Evolutionary conservation across 768 basidiomycete species (phyloP).

Genomic region (Agrocybe chaxingu): DNA sequence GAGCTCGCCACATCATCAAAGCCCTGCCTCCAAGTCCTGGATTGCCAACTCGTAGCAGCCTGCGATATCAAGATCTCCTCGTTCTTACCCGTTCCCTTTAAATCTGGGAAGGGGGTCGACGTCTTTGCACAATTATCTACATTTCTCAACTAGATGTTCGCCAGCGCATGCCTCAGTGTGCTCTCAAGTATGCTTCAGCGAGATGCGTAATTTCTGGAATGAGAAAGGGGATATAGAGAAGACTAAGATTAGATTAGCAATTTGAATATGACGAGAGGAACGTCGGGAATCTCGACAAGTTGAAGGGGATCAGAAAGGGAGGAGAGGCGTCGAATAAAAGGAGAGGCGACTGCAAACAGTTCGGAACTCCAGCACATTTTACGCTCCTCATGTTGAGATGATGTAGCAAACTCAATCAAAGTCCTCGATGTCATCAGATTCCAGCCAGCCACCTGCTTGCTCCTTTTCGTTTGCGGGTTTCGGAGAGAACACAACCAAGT

Average conservation of each 20-base stretch:
- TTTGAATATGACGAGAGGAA: too few relatives aligned
- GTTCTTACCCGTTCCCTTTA: constrained; percentile 5
- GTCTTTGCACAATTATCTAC: too few relatives aligned
- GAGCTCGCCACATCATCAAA: constrained; percentile 13
- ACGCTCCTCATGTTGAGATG: background rate
- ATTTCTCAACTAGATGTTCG: constrained; percentile 2
- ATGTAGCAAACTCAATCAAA: constrained; percentile 22
- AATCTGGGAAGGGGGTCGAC: constrained; percentile 9
- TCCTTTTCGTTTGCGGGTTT: constrained; percentile 7
- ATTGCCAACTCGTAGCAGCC: background rate
- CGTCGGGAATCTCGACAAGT: too few relatives aligned
- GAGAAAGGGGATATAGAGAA: background rate
- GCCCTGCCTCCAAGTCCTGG: constrained; percentile 12
- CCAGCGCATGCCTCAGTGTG: constrained; percentile 17
- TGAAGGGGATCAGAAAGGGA: too few relatives aligned
- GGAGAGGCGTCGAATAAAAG: too few relatives aligned
- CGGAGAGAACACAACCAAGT: constrained; percentile 4
- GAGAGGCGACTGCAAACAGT: too few relatives aligned
- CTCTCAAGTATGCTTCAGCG: constrained; percentile 11
- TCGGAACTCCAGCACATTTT: background rate
- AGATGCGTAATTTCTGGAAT: background rate
- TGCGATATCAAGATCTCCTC: constrained; percentile 11
- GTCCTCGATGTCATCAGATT: constrained; percentile 59
- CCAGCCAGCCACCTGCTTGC: constrained; percentile 46
- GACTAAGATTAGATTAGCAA: too few relatives aligned